These are phyloP conservation scores for Cyberlindnera sargentensis DNA, from an alignment of 805 yeast genomes.

Conservation along the genomic window DNA sequence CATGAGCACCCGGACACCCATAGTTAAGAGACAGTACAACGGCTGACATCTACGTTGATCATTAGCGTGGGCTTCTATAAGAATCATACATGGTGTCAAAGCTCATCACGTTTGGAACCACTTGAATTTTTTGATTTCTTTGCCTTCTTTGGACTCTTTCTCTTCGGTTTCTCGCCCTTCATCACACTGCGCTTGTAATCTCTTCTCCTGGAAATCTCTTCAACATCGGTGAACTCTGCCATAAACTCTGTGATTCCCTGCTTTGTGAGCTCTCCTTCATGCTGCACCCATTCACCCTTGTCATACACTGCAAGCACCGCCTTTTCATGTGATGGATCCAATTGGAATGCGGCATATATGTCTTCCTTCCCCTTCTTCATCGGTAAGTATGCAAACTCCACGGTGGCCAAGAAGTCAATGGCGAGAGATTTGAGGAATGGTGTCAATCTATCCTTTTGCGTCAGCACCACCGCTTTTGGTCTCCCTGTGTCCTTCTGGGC, in stretches of 20 bases:
- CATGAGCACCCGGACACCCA: neutral
- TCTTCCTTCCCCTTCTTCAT: slow-evolving; percentile 20
- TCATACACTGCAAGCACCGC: slow-evolving; percentile 11
- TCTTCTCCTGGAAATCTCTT: slow-evolving; percentile 5
- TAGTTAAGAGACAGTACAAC: no score
- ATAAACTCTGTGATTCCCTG: slow-evolving; percentile 27
- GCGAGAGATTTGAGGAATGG: slow-evolving; percentile 61
- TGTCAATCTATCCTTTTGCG: slow-evolving; percentile 41
- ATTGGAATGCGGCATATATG: slow-evolving; percentile 9
- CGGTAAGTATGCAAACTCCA: slow-evolving; percentile 41
- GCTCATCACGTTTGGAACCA: slow-evolving; percentile 10
- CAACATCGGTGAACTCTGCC: slow-evolving; percentile 22
- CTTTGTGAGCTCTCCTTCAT: slow-evolving; percentile 28
- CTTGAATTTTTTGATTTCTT: neutral
- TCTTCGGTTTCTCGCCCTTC: slow-evolving; percentile 19
- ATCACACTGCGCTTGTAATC: slow-evolving; percentile 16
- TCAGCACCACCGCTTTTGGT: slow-evolving; percentile 44
- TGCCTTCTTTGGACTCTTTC: slow-evolving; percentile 3
- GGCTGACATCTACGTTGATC: no score
- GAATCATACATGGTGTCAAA: slow-evolving; percentile 2
- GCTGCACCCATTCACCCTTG: slow-evolving; percentile 12
- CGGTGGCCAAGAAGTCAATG: slow-evolving; percentile 51
- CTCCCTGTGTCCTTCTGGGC: slow-evolving; percentile 11
- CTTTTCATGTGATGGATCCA: slow-evolving; percentile 9
- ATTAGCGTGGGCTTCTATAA: neutral